Percentiles rank a stretch among this genome's conserved stretches.
Conservation (phyloP, 768 basidiomycete genomes). For the Russula ochroleuca region DNA sequence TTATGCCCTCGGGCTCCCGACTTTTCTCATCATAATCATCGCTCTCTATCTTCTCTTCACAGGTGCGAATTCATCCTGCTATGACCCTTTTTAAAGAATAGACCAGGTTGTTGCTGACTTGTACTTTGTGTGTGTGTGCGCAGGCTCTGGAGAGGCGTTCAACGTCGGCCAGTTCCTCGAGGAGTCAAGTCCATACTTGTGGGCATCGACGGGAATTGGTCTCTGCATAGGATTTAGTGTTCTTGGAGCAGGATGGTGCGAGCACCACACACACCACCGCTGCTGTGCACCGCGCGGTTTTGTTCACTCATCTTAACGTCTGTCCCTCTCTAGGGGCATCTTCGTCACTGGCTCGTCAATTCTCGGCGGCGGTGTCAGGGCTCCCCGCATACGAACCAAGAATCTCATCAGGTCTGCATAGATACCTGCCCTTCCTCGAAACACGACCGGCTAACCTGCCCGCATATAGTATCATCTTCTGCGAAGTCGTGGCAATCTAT, state of each 20-base stretch:
- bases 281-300: not conserved
- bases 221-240: conserved; percentile 92
- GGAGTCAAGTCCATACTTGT: conserved; percentile 89
- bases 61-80: conserved; percentile 43
- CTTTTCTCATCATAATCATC: conserved; percentile 57
- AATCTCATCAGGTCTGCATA: conserved; percentile 84
- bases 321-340: conserved; percentile 72
- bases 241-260: conserved; percentile 92
- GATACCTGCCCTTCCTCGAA: not conserved
- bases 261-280: conserved; percentile 5
- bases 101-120: not conserved
- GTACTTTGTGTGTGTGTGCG: conserved; percentile 3
- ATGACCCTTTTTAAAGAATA: not conserved
- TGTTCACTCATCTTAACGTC: not conserved
- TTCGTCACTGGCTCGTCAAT: conserved; percentile 97
- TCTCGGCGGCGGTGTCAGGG: conserved; percentile 89
- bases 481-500: conserved; percentile 99
- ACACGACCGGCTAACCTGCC: too few species aligned
- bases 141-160: conserved; percentile 87
- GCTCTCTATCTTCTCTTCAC: conserved; percentile 89
- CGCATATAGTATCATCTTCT: conserved; percentile 85
- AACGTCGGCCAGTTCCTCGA: conserved; percentile 92
- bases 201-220: conserved; percentile 87
- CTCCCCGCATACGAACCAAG: conserved; percentile 93
- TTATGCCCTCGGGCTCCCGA: conserved; percentile 65